Evolutionary conservation across 2,329 filamentous ascomycete species (phyloP), one percentile per base, ranked within the genome.

Genomic region (Pseudogymnoascus destructans): DNA sequence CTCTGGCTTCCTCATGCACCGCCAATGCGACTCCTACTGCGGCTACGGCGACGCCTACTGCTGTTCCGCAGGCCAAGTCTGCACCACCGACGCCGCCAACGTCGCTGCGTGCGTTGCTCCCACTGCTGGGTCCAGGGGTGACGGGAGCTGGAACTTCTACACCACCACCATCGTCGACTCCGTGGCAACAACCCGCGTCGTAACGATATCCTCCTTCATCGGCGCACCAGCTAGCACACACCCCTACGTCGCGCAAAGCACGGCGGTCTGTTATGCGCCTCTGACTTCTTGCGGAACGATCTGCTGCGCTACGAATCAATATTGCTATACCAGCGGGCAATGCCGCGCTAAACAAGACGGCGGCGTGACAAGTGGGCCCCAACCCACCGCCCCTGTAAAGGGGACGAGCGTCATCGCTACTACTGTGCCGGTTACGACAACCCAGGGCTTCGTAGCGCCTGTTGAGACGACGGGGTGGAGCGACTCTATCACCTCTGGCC

Each of bases 251-350:
- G 21, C 52, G 21, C 23, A 33, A 13, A 58, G 19, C 58, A 57
- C 54, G 23, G 54, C 57, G 10, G 2, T 35, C 8, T 59, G 46
- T 13, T 38, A 30, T 7, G 73, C 74, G 0, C 75, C 75, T 4
- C 70, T 72, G 17, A 73, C 73, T 1, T 75, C 79, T 3, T 91
- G 87, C 67, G 86, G 86, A 30, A 68, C 68, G 57, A 83, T 84
- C 60, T 91, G 87, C 76, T 92, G 87, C 70, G 79, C 80, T 21
- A 78, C 73, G 60, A 80, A 79, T 72, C 84, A 88, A 70, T 85
- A 82, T 66, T 91, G 87, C 70, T 78, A 76, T 57, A 73, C 70
- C 59, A 62, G 71, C 0, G 80, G 79, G 57, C 78, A 82, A 66
- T 89, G 86, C 4, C 69, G 78, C 23, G 19, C 42, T 9, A 74